Conservation (phyloP, 345 rosid genomes). For the Microthlaspi erraticum region DNA sequence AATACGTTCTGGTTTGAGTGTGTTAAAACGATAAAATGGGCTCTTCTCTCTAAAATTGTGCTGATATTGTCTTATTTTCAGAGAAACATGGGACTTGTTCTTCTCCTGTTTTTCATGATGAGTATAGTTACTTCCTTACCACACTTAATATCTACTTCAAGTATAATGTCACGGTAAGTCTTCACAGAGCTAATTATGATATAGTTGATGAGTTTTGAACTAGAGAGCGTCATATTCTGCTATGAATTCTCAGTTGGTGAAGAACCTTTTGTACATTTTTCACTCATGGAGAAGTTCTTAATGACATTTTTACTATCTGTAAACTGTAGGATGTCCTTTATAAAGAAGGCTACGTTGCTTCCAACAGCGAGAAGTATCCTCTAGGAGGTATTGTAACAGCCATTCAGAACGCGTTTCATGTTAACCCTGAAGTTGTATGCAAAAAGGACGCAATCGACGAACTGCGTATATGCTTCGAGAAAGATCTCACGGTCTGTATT, state of each 20-base stretch:
- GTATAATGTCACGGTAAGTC: slow-evolving; percentile 85
- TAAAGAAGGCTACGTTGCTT: slow-evolving; percentile 91
- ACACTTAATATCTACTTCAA: slow-evolving; percentile 78
- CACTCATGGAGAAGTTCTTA: slow-evolving; percentile 4
- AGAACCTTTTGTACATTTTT: slow-evolving; percentile 1
- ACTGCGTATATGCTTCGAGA: slow-evolving; percentile 80
- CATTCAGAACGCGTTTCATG: slow-evolving; percentile 83
- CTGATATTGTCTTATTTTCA: slow-evolving; percentile 44
- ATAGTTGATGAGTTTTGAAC: too few relatives aligned
- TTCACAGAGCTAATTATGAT: slow-evolving; percentile 8
- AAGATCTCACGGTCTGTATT: slow-evolving; percentile 76
- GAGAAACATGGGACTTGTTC: slow-evolving; percentile 99
- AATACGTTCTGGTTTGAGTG: slow-evolving; percentile 13
- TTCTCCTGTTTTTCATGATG: slow-evolving; percentile 74
- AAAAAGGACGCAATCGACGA: slow-evolving; percentile 72
- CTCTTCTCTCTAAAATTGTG: slow-evolving; percentile 3
- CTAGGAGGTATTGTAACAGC: slow-evolving; percentile 86
- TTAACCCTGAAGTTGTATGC: slow-evolving; percentile 72
- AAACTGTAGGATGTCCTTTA: slow-evolving; percentile 65
- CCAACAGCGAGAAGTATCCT: slow-evolving; percentile 88
- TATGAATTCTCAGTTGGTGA: slow-evolving; percentile 5
- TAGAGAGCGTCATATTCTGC: not conserved
- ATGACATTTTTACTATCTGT: slow-evolving; percentile 19
- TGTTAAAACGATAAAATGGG: not conserved
- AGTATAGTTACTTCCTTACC: slow-evolving; percentile 73